These are phyloP conservation scores for Saccharomycopsis crataegensis DNA, from an alignment of 1,139 yeast genomes.

Conservation along the genomic window DNA sequence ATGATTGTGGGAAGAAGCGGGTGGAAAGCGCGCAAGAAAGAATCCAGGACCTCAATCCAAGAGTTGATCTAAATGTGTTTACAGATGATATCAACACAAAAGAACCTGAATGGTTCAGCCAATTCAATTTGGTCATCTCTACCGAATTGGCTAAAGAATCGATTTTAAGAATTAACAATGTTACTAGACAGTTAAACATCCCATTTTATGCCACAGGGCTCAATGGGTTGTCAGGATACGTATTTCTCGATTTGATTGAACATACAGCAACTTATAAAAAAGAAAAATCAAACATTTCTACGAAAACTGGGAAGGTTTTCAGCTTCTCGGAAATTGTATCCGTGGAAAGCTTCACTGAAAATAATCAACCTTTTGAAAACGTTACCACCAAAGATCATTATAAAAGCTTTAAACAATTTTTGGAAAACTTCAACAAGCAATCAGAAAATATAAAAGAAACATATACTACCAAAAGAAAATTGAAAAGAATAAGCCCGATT, in stretches of 20 bases:
- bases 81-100: slow-evolving; percentile 30
- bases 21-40: slow-evolving; percentile 47
- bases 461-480: slow-evolving; percentile 42
- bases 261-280: slow-evolving; percentile 49
- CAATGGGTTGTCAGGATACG: slow-evolving; percentile 79
- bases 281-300: slow-evolving; percentile 37
- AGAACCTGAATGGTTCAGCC: slow-evolving; percentile 38
- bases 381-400: slow-evolving; percentile 52
- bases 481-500: slow-evolving; percentile 49
- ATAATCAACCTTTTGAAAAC: slow-evolving; percentile 38
- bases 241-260: slow-evolving; percentile 68
- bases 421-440: slow-evolving; percentile 25
- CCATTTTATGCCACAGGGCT: slow-evolving; percentile 65
- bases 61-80: slow-evolving; percentile 48
- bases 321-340: slow-evolving; percentile 40
- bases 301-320: slow-evolving; percentile 44
- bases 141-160: slow-evolving; percentile 51
- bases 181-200: slow-evolving; percentile 47
- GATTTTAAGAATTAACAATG: slow-evolving; percentile 39
- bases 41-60: slow-evolving; percentile 67
- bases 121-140: slow-evolving; percentile 67
- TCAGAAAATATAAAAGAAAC: slow-evolving; percentile 32
- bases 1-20: slow-evolving; percentile 47
- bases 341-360: slow-evolving; percentile 37
- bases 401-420: slow-evolving; percentile 33